Base-by-base conservation (phyloP, 768 basidiomycete genomes). In the Suillus plorans region DNA sequence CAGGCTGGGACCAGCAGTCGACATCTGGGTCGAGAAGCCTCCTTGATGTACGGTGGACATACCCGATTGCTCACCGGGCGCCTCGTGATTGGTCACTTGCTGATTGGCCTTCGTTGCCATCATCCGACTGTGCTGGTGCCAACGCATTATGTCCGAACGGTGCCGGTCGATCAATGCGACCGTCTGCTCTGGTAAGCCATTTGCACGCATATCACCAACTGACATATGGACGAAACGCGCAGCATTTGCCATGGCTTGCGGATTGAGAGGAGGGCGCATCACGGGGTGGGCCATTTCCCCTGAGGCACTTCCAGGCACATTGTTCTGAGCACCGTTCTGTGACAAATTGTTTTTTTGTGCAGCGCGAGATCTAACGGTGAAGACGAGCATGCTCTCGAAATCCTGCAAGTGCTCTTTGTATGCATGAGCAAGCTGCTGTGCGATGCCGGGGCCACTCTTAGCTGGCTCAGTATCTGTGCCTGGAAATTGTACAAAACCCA, bases 401-500 rank as follows among this genome's bases (percentile, higher is more conserved):
- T 71, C 69, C 5, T 72, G 66, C 14, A 92, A 80, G 66, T 83
- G 87, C 41, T 84, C 81, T 62, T 84, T 83, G 76, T 91, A 91
- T 31, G 86, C 80, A 66, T 84, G 81, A 1, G 83, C 81, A 5
- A 92, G 76, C 31, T 86, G 85, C 60, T 82, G 82, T 0, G 89
- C 90, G 37, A 85, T 80, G 28, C 76, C 86, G 2, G 89, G 89
- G 4, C 87, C 87, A 34, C 83, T 81, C 68, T 84, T 86, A 5
- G 85, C 80, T 13, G 90, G 89, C 66, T 90, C 87, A 5, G 79
- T 73, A 1, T 85, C 87, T 13, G 77, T 84, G 5, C 81, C 88
- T 3, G 87, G 87, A 67, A 91, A 89, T 61, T 87, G 81, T 3
- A 87, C 81, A 69, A 88, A 85, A 20, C 86, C 87, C 74, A 92